Evolutionary conservation across 305 asterid genomes (phyloP), one percentile per base, ranked within the genome.

Genomic region (Caryopteris hybrid): DNA sequence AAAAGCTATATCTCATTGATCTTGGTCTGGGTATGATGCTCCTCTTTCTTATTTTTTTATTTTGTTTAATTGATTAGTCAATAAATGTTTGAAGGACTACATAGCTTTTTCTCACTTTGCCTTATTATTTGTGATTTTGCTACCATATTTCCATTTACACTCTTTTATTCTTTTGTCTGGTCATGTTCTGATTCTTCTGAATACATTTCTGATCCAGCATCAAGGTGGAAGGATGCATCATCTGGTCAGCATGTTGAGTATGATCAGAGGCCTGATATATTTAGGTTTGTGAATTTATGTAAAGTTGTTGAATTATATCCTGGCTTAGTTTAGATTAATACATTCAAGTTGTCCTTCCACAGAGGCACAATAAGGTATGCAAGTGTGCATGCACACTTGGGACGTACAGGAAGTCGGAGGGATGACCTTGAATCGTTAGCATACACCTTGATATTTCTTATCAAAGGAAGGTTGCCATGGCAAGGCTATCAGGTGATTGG

Each of bases 191-290:
- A 25, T 25, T 25, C 31, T 25, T 25, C 31, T 25, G 31, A 11
- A 50, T 53, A 45, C 25, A 17, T 66, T 68, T 58, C 39, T 76
- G 41, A 18, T 84, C 78, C 92, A 95, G 99, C 98, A 64, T 95
- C 99, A 31, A 83, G 84, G 81, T 95, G 99, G 99, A 91, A 89
- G 76, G 97, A 95, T 75, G 67, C 97, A 54, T 84, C 99, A 61
- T 85, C 98, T 61, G 94, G 97, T 79, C 87, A 81, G 84, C 99
- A 95, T 67, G 96, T 95, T 12, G 98, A 95, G 33, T 95, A 95
- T 85, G 99, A 95, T 80, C 99, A 95, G 80, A 86, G 98, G 84
- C 99, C 98, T 21, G 99, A 95, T 79, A 85, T 95, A 72, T 91
- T 95, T 84, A 91, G 99, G 99, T 91, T 73, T 64, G 85, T 73